These are phyloP conservation scores for Oidiodendron maius DNA, from an alignment of 495 filamentous ascomycete genomes.

Conservation along the genomic window DNA sequence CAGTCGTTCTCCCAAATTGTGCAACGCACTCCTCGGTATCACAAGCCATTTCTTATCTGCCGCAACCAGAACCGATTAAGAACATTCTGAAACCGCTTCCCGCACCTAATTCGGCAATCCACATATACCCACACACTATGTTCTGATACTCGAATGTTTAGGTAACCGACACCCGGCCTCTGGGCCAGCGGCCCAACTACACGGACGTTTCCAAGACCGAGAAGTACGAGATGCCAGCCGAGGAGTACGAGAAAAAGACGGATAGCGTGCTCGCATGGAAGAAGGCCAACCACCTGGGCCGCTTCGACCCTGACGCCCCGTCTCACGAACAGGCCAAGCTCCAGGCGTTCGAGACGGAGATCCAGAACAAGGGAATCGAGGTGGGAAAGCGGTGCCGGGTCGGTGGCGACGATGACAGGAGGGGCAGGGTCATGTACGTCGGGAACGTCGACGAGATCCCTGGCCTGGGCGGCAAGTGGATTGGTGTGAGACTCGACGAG, in stretches of 20 bases:
- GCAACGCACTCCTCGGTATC: no score
- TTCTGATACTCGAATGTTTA: constrained; percentile 28
- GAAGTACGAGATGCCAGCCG: constrained; percentile 77
- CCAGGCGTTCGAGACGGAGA: constrained; percentile 55
- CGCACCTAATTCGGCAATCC: not conserved
- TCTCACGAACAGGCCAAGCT: constrained; percentile 64
- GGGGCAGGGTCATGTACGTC: constrained; percentile 79
- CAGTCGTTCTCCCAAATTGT: no score
- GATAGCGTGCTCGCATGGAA: constrained; percentile 94
- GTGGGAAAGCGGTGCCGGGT: constrained; percentile 61
- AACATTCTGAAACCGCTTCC: constrained; percentile 1
- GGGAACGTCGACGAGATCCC: constrained; percentile 81
- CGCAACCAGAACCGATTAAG: no score
- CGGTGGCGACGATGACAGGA: constrained; percentile 57
- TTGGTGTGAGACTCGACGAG: constrained; percentile 81
- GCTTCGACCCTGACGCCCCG: constrained; percentile 84
- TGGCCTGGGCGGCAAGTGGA: constrained; percentile 65
- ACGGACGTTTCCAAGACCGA: constrained; percentile 71
- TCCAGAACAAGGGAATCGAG: constrained; percentile 59
- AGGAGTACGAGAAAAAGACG: constrained; percentile 74
- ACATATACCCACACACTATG: not conserved
- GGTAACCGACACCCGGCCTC: constrained; percentile 76
- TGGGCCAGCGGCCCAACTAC: constrained; percentile 65
- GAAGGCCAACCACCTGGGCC: constrained; percentile 81
- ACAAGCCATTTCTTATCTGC: no score